Evolutionary conservation across 257 asterid genomes (phyloP).

Genomic region (Avicennia marina): DNA sequence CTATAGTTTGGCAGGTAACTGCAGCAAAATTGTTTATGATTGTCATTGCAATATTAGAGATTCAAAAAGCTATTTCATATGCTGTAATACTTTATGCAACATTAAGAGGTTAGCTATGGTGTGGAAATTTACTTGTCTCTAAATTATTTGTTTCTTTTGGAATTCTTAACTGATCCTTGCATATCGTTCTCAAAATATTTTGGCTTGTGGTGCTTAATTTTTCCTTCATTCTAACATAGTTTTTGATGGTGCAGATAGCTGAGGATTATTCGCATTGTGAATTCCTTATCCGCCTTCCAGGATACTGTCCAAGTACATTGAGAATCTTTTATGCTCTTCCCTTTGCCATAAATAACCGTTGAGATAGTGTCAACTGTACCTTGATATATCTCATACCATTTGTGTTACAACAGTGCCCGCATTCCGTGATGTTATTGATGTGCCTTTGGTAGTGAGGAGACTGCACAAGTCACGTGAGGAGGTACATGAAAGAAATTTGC

Average conservation of each 20-base stretch:
- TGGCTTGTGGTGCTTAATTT: constrained; percentile 9
- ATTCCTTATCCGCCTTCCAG: constrained; percentile 94
- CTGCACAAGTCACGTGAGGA: constrained; percentile 77
- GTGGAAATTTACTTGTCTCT: too few species aligned
- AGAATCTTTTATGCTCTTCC: not conserved
- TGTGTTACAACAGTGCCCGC: constrained; percentile 75
- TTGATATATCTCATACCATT: constrained; percentile 10
- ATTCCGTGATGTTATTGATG: constrained; percentile 91
- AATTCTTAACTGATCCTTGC: too few species aligned
- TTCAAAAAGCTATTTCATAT: not conserved
- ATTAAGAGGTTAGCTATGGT: too few species aligned
- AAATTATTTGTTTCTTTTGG: too few species aligned
- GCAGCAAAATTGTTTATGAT: constrained; percentile 8
- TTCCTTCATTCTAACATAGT: constrained; percentile 7
- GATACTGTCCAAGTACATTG: constrained; percentile 92
- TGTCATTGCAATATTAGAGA: not conserved
- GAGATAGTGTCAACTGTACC: not conserved
- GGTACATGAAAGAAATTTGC: constrained; percentile 34
- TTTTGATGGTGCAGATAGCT: constrained; percentile 64
- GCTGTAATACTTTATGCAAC: not conserved
- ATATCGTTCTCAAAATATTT: too few species aligned
- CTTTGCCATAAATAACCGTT: not conserved
- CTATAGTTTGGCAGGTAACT: constrained; percentile 97
- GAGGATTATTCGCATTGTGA: constrained; percentile 98
- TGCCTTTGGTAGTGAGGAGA: constrained; percentile 95